Evolutionary conservation across 805 yeast species (phyloP).

Genomic region (Candida boleticola): DNA sequence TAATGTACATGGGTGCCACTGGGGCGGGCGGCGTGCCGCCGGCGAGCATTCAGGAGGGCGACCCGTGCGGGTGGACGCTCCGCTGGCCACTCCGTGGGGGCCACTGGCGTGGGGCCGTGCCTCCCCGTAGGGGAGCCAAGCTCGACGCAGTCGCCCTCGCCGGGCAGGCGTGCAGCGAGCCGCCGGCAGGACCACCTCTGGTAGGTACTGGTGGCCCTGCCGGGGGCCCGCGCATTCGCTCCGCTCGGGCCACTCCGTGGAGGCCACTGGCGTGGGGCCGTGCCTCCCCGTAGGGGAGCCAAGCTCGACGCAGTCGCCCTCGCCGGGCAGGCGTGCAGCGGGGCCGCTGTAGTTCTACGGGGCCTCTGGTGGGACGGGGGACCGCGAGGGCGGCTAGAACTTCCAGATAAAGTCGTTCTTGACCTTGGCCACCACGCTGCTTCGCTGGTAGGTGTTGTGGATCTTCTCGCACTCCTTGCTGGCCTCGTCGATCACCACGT

Average conservation of each 20-base stretch:
- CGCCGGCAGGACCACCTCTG: neutral
- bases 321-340: neutral
- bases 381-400: neutral
- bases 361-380: neutral
- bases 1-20: no score
- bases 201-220: no score
- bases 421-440: slow-evolving; percentile 46
- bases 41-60: no score
- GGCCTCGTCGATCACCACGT: slow-evolving; percentile 51
- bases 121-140: neutral
- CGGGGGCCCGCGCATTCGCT: neutral
- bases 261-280: no score
- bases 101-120: neutral
- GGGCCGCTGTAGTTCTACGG: neutral
- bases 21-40: no score
- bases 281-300: neutral
- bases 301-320: neutral
- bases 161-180: neutral
- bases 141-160: neutral
- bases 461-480: slow-evolving; percentile 44
- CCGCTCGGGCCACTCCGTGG: neutral
- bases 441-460: slow-evolving; percentile 46
- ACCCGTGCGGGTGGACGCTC: no score
- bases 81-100: no score
- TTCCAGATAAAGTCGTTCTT: slow-evolving; percentile 62